Evolutionary conservation across 2,329 filamentous ascomycete genomes (phyloP).

Genomic region (Cercospora beticola): DNA sequence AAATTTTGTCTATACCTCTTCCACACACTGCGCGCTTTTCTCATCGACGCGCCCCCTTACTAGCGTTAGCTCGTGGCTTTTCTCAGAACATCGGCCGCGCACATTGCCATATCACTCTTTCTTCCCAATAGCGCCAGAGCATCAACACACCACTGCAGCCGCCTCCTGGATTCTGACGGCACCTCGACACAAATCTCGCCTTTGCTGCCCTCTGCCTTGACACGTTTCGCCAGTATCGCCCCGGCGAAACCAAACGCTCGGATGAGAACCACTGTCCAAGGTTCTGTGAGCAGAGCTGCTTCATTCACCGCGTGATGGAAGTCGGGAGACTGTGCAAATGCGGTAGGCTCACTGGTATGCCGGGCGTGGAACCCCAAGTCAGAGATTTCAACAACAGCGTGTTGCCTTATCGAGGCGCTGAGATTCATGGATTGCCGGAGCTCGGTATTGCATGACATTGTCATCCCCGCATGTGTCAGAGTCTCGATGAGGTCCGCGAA

Average conservation of each 20-base stretch:
- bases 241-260: slow-evolving; percentile 23
- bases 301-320: slow-evolving; percentile 25
- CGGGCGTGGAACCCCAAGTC: slow-evolving; percentile 19
- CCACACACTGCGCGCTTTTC: background rate
- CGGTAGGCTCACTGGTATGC: slow-evolving; percentile 6
- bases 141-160: slow-evolving; percentile 17
- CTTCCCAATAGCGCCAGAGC: slow-evolving; percentile 17
- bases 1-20: background rate
- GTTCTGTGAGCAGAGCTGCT: slow-evolving; percentile 26
- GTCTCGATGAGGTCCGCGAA: slow-evolving; percentile 23
- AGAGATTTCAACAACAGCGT: slow-evolving; percentile 16
- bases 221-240: slow-evolving; percentile 12
- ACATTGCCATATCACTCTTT: slow-evolving; percentile 22
- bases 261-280: slow-evolving; percentile 24
- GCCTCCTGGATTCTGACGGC: slow-evolving; percentile 5
- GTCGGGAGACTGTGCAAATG: slow-evolving; percentile 19
- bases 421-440: slow-evolving; percentile 13
- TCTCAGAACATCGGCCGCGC: slow-evolving; percentile 15
- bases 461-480: slow-evolving; percentile 12
- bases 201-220: slow-evolving; percentile 4
- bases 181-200: slow-evolving; percentile 1
- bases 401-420: slow-evolving; percentile 11
- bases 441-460: slow-evolving; percentile 11
- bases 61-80: background rate
- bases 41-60: background rate